These are phyloP conservation scores for Lactuca sativa DNA, from an alignment of 129 eudicot species.

Conservation along the genomic window DNA sequence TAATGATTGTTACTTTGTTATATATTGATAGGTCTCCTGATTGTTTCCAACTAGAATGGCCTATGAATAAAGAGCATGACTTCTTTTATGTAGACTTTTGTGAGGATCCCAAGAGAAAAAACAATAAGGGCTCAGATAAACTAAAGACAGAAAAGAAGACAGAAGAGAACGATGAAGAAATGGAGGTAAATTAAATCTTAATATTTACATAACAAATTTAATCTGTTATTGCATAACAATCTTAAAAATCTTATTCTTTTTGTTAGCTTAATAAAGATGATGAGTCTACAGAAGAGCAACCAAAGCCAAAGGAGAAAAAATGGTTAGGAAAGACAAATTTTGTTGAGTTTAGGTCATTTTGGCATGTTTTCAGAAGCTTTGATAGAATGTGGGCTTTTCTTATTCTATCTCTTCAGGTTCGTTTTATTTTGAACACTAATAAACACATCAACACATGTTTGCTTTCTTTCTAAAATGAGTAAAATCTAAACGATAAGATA, in stretches of 20 bases:
- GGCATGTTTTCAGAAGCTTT: constrained; percentile 95
- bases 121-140: constrained; percentile 22
- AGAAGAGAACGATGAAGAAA: constrained; percentile 57
- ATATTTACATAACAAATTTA: neutral
- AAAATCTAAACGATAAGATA: too few species aligned
- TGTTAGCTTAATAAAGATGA: constrained; percentile 29
- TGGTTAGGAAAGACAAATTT: constrained; percentile 98
- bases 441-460: constrained; percentile 6
- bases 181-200: constrained; percentile 51
- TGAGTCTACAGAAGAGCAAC: constrained; percentile 39
- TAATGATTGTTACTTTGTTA: constrained; percentile 1
- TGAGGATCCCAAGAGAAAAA: constrained; percentile 40
- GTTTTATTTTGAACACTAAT: constrained; percentile 12
- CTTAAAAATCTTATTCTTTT: constrained; percentile 1
- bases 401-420: constrained; percentile 91
- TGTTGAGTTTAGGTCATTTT: constrained; percentile 88
- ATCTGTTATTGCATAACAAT: neutral
- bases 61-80: constrained; percentile 82
- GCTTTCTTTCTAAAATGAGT: neutral
- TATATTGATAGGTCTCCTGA: constrained; percentile 67
- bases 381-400: constrained; percentile 98
- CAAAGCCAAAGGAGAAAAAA: constrained; percentile 45
- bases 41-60: constrained; percentile 95
- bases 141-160: constrained; percentile 28
- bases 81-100: constrained; percentile 60